Evolutionary conservation across 2,329 filamentous ascomycete species (phyloP), one percentile per base, ranked within the genome.

Genomic region (Monosporascus ibericus): DNA sequence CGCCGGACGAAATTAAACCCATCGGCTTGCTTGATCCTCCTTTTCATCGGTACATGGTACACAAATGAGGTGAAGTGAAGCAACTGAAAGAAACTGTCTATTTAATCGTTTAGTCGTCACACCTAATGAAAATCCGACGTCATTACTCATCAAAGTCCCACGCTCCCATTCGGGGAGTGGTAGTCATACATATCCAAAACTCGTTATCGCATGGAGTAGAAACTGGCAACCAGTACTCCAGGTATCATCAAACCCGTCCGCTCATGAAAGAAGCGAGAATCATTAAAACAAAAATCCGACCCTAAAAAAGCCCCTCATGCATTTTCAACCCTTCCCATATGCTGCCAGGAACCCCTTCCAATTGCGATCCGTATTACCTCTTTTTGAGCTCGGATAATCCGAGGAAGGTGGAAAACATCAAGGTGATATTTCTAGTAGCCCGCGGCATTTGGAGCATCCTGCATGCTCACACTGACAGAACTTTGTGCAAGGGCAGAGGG

Each of bases 401-500:
- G 9, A 46, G 17, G 14, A 25, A 14, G 22, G 11, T 44, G 20
- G 20, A 25, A 46, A 25, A 3, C 9, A 22, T 46, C 5, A 25
- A 46, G 9, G 2, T 30, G 42, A n/a, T 46, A 24, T 24, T 14
- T 39, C 30, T 27, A 20, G n/a, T 40, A 44, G 56, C 8, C 52
- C 51, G 20, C 53, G 3, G 54, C 54, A 2, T 54, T 53, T 20
- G 55, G 58, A 5, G 55, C 58, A 48, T 62, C 60, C 18, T 49
- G 44, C 60, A 62, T 62, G 48, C 52, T 54, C 24, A 62, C n/a
- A 50, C 61, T 64, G 11, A 60, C 53, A 15, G 48, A 51, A 55
- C 61, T 65, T 40, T 56, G 54, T 3, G 50, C 54, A 2, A 52
- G 49, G 5, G 49, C 51, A 8, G 61, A 63, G 3, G 58, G 53